Evolutionary conservation across 108 stramenopile species (phyloP), one percentile per base, ranked within the genome.

Genomic region (Nitzschia sp.): DNA sequence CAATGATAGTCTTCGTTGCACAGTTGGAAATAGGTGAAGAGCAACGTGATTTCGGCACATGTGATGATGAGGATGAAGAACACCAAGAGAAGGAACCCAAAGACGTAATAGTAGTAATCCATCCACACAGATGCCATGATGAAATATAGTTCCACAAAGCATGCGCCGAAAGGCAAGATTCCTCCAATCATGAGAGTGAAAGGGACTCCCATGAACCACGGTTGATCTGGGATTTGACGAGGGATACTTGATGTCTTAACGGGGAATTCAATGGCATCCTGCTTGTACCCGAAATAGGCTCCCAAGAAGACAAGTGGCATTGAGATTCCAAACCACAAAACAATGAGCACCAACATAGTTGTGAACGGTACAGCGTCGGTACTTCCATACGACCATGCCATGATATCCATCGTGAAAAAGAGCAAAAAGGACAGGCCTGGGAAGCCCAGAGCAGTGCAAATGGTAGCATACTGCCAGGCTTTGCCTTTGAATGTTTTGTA

Each of bases 401-500:
- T 68, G 29, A 97, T 58, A 75, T 99, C 89, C 78, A 99, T 81
- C 32, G 84, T 46, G 57, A 98, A 81, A 82, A 98, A 98, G 35
- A 96, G 28, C 17, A 45, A 55, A 73, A 98, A 97, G 56, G 79
- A 76, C 46, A 94, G 53, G 34, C 94, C 95, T 1, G 98, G 98
- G 77, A 94, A 98, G 32, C 86, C 85, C 35, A 98, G 68, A 0
- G 98, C 96, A 1, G 94, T 96, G 26, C 83, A 66, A 1, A 88
- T 59, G 28, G 97, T 99, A 28, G 97, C 96, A 75, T 87, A 76
- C 73, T 97, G 96, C 97, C 97, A 95, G 31, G 76, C 66, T 81
- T 94, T 95, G 46, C 96, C 97, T 63, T 96, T 93, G 85, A 99
- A 97, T 17, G 92, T 96, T 91, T 99, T 99, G 94, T 98, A 99